phyloP scores from a whole-genome alignment of 106 monocot species.

The Vanilla planifolia region DNA sequence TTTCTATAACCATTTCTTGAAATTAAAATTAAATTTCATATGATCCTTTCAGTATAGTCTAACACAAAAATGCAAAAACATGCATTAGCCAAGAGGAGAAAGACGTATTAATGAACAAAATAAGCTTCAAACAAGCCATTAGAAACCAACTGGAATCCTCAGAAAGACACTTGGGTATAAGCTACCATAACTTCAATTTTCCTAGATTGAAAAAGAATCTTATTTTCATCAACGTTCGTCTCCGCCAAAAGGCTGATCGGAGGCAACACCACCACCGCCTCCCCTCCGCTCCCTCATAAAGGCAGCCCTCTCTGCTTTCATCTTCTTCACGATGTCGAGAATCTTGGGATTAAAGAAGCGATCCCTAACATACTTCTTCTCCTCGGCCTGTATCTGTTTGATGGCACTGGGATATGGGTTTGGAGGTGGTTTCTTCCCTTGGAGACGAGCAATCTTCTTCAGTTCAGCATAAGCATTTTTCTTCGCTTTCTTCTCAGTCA shows the following conservation, averaged over 20 bases:
- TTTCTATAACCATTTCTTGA: too few relatives aligned
- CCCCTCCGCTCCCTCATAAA: conserved; percentile 15
- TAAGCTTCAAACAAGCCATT: too few relatives aligned
- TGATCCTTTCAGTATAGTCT: too few relatives aligned
- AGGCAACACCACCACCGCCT: not conserved
- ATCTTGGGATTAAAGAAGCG: conserved; percentile 84
- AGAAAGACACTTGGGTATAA: too few relatives aligned
- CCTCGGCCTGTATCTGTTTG: conserved; percentile 83
- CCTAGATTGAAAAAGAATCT: too few relatives aligned
- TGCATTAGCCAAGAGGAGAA: too few relatives aligned
- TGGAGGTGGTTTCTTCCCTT: conserved; percentile 71
- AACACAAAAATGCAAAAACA: too few relatives aligned
- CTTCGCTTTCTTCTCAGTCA: conserved; percentile 77
- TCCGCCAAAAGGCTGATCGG: not conserved
- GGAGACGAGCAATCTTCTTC: conserved; percentile 51
- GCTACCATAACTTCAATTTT: too few relatives aligned
- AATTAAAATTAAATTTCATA: too few relatives aligned
- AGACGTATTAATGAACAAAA: too few relatives aligned
- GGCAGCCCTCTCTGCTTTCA: conserved; percentile 58
- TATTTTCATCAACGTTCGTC: not conserved
- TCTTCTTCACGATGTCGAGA: conserved; percentile 49
- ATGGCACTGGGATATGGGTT: conserved; percentile 85
- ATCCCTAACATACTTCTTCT: conserved; percentile 54
- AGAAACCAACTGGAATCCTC: too few relatives aligned
- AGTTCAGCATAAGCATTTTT: conserved; percentile 72